These are phyloP conservation scores for Trichoderma sp. DNA, from an alignment of 2,329 filamentous ascomycete species.

Conservation along the genomic window DNA sequence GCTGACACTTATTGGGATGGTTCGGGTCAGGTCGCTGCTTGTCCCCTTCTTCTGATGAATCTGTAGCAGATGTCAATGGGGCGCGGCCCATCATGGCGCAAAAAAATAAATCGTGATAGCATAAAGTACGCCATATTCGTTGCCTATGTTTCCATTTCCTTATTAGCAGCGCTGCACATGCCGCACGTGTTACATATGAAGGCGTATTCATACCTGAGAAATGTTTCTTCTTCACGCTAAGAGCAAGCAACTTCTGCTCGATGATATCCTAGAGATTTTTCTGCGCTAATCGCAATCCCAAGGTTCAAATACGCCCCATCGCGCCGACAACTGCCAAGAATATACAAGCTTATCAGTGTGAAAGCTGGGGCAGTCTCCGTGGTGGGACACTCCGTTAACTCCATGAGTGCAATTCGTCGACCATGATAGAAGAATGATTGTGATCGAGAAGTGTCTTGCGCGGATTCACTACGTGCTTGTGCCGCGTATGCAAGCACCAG, in stretches of 20 bases:
- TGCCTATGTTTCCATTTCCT: neutral
- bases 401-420: slow-evolving; percentile 4
- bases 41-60: slow-evolving; percentile 1
- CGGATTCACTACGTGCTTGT: neutral
- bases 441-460: neutral
- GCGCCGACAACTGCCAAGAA: neutral
- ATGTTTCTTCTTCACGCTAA: neutral
- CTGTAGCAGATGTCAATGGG: neutral
- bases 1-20: neutral
- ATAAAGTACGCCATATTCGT: slow-evolving; percentile 7
- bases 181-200: neutral
- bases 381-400: neutral
- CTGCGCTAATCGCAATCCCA: slow-evolving; percentile 2
- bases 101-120: neutral
- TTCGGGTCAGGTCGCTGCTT: neutral
- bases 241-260: neutral
- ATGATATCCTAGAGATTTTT: slow-evolving; percentile 1
- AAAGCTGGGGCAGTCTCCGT: slow-evolving; percentile 5
- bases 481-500: slow-evolving; percentile 3
- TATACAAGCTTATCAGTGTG: neutral
- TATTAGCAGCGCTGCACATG: neutral
- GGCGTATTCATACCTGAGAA: neutral
- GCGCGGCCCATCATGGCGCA: neutral
- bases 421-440: slow-evolving; percentile 13
- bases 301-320: slow-evolving; percentile 9